Base-by-base conservation (phyloP, 306 rosid species). In the Prunus mume region DNA sequence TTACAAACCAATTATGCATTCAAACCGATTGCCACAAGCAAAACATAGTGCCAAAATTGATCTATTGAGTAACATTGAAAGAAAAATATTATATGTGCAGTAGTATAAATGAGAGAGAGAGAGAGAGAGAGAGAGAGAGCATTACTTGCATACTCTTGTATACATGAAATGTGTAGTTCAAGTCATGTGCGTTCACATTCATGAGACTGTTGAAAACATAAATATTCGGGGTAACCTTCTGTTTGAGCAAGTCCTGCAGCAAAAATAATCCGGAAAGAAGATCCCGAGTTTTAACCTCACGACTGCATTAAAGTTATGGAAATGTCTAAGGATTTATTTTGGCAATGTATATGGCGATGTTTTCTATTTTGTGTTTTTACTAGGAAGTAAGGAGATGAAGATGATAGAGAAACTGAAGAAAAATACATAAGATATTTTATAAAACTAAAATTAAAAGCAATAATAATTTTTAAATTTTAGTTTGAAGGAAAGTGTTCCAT, bases 131-230 rank as follows among this genome's bases (percentile, higher is more conserved):
- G 73, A 77, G 66, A 25, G 28, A 63, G 54, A 32, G 68, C 1
- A 32, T 84, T 86, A 94, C 98, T 84, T 88, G 91, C 95, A 90
- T 89, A 79, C 85, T 82, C 85, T 79, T 84, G 83, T 89, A 88
- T 66, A 90, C 81, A 20, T 80, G 78, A 62, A 89, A 81, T 22
- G 89, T 83, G 88, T 94, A 94, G 87, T 75, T 89, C 86, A 94
- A 83, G 76, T 94, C 97, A 80, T 74, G 90, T 75, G 96, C 83
- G 51, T 94, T 94, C 82, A 83, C 97, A 61, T 94, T 94, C 98
- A 94, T 94, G 81, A 94, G 93, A 86, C 98, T 92, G 93, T 94
- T 94, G 87, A 90, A 86, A 54, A 94, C 95, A 49, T 89, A 94
- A 51, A 88, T 86, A 83, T 94, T 94, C 11, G 98, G 97, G 81